Base-by-base conservation (phyloP, 1,139 yeast species). In the Yamadazyma epiphylla region DNA sequence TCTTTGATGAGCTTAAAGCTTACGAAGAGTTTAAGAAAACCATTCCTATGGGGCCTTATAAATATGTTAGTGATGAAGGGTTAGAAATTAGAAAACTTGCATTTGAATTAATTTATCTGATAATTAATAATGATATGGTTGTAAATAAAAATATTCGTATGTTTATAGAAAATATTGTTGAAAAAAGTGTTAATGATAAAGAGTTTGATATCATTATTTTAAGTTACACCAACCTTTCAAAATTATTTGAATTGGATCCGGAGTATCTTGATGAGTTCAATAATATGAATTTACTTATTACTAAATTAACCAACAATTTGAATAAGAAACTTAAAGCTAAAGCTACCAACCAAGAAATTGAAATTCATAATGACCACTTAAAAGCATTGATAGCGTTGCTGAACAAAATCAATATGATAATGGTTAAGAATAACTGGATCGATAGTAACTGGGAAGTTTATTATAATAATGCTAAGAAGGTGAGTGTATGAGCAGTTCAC, bases 11-110 rank as follows among this genome's bases (percentile, higher is more conserved):
- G 46, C 65, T 86, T 23, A 59, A 58, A 11, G 65, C 81, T 2
- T 75, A 74, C 41, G 67, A 66, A 16, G 70, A 70, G 30, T 79
- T 78, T 45, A 74, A 83, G 30, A 79, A 80, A 34, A 60, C 70
- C 9, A 80, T 86, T 24, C 84, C 81, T 27, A 84, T 87, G 79
- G 96, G 96, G 0, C 95, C 95, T 0, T 85, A 83, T 62, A 84
- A 84, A 47, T 89, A 84, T 49, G 78, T 79, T 37, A 74, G 84
- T 26, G 96, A 86, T 48, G 83, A 81, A 45, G 94, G 91, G 0
- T 61, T 84, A 27, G 88, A 79, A 39, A 73, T 80, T 35, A 67
- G 96, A 33, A 84, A 83, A 49, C 70, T 83, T 29, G 70, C 85
- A 7, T 84, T 80, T 51, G 95, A 86, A 48, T 61, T 81, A 19